phyloP scores from a whole-genome alignment of 805 yeast species.

The Yamadazyma sp. region DNA sequence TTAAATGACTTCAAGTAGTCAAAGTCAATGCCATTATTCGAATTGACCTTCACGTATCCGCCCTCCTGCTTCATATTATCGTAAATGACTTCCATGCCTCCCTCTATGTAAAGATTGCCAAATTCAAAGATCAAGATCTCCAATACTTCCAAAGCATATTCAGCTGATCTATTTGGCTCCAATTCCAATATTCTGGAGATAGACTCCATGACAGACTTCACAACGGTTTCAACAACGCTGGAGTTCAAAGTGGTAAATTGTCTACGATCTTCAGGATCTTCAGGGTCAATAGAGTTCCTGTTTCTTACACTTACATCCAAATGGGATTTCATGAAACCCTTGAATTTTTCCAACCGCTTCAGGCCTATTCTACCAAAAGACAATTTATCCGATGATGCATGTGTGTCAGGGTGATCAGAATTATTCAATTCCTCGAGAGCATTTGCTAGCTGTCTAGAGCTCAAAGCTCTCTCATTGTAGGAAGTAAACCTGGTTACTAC shows the following conservation, averaged over 20 bases:
- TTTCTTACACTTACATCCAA: slow-evolving; percentile 30
- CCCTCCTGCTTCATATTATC: slow-evolving; percentile 39
- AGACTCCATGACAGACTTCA: slow-evolving; percentile 74
- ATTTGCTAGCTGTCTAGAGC: slow-evolving; percentile 34
- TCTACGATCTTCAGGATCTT: slow-evolving; percentile 21
- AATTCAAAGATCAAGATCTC: slow-evolving; percentile 67
- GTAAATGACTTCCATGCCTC: slow-evolving; percentile 71
- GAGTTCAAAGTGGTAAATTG: slow-evolving; percentile 34
- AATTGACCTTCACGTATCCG: slow-evolving; percentile 21
- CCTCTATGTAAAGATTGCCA: slow-evolving; percentile 72
- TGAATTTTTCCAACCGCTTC: slow-evolving; percentile 52
- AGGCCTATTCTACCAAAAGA: slow-evolving; percentile 34
- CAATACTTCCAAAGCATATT: slow-evolving; percentile 62
- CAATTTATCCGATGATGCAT: slow-evolving; percentile 20
- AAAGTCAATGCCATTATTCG: slow-evolving; percentile 38
- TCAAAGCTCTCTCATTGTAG: slow-evolving; percentile 34
- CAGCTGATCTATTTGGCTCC: slow-evolving; percentile 60
- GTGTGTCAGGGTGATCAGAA: slow-evolving; percentile 19
- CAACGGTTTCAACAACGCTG: slow-evolving; percentile 55
- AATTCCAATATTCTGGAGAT: slow-evolving; percentile 75
- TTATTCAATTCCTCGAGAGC: slow-evolving; percentile 35
- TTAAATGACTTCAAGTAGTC: slow-evolving; percentile 50
- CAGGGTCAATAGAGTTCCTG: slow-evolving; percentile 12
- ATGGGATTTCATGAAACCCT: slow-evolving; percentile 54
- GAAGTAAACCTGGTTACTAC: slow-evolving; percentile 46